Evolutionary conservation across 2,329 filamentous ascomycete genomes (phyloP).

Genomic region (Alternaria brassicicola): DNA sequence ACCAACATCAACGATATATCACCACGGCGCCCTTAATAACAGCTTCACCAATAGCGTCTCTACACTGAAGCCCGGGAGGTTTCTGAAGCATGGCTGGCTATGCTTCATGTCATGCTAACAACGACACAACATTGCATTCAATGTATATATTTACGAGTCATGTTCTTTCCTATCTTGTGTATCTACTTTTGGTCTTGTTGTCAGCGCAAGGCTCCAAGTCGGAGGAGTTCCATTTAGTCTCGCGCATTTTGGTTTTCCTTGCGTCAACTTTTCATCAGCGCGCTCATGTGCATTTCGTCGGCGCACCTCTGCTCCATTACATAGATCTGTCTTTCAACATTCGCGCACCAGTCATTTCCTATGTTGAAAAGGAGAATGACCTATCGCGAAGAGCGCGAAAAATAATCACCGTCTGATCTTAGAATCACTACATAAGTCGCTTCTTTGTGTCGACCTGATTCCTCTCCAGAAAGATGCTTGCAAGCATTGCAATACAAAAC

Average conservation of each 20-base stretch:
- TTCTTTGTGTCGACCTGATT: not conserved
- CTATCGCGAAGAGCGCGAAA: not conserved
- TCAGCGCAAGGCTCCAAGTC: conserved; percentile 9
- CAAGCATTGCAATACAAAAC: not conserved
- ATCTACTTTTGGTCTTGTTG: not conserved
- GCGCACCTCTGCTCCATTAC: conserved; percentile 2
- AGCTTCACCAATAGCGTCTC: not conserved
- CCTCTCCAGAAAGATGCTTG: not conserved
- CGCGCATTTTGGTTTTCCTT: conserved; percentile 5
- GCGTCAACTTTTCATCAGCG: conserved; percentile 3
- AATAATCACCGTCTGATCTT: not conserved
- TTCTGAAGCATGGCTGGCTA: conserved; percentile 18
- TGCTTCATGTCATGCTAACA: conserved; percentile 12
- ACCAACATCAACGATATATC: not conserved
- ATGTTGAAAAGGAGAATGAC: not conserved
- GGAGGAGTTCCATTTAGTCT: not conserved
- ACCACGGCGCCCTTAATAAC: not conserved
- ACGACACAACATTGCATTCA: conserved; percentile 16
- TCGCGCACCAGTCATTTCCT: conserved; percentile 1
- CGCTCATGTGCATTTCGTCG: conserved; percentile 3
- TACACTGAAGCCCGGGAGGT: conserved; percentile 9
- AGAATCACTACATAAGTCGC: not conserved
- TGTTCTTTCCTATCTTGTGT: conserved; percentile 9
- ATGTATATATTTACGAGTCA: conserved; percentile 29
- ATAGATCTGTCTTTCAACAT: conserved; percentile 8